A percentile compares a stretch with the other conserved stretches of the same genome.
Conservation (phyloP, 768 basidiomycete genomes). For the Pseudohyphozyma bogoriensis region DNA sequence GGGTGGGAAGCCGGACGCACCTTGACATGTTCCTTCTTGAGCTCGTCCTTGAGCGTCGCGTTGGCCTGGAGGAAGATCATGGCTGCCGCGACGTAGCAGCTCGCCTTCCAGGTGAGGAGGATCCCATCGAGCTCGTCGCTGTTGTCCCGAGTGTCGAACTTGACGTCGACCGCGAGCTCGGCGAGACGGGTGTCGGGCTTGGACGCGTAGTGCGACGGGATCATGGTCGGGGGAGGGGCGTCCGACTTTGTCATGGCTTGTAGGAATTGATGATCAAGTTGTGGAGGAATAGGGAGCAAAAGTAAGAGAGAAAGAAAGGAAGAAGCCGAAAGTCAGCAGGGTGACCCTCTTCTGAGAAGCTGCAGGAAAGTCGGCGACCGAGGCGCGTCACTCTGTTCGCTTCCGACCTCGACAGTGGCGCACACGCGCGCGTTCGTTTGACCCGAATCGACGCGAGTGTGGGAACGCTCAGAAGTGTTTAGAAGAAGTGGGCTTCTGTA, state of each 20-base stretch:
- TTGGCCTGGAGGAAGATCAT: constrained; percentile 78
- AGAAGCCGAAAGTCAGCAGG: too few species aligned
- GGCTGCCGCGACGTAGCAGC: constrained; percentile 34
- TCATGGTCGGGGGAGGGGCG: constrained; percentile 20
- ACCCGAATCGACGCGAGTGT: too few species aligned
- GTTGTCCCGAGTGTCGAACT: not conserved
- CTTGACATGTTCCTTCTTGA: constrained; percentile 63
- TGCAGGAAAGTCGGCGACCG: too few species aligned
- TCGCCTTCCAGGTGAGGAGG: constrained; percentile 13
- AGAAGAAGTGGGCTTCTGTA: too few species aligned
- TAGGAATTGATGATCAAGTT: too few species aligned
- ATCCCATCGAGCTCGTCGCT: constrained; percentile 11
- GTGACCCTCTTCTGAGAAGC: too few species aligned
- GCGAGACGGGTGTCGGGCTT: not conserved
- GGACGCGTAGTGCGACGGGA: constrained; percentile 5
- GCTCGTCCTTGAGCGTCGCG: constrained; percentile 53
- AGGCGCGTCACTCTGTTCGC: too few species aligned
- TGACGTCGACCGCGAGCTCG: constrained; percentile 12
- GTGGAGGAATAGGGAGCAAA: too few species aligned
- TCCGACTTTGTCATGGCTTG: not conserved
- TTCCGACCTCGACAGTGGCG: too few species aligned
- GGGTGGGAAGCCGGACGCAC: constrained; percentile 46
- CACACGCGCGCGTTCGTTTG: too few species aligned
- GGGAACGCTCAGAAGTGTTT: too few species aligned
- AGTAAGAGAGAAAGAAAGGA: too few species aligned